Evolutionary conservation across 2,329 filamentous ascomycete species (phyloP).

Genomic region (Phaeomoniella chlamydospora): DNA sequence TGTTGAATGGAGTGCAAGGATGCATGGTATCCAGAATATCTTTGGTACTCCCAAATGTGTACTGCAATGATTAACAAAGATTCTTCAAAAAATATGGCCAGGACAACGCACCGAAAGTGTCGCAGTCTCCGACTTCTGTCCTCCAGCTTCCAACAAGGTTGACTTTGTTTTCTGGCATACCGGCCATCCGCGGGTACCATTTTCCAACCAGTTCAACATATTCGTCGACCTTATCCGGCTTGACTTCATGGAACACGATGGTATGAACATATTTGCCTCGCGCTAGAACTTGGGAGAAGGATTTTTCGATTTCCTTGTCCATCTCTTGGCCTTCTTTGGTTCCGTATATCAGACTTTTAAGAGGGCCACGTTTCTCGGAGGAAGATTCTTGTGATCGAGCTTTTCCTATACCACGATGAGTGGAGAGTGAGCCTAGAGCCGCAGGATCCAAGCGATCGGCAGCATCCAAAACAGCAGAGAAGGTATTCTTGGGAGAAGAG

Average conservation of each 20-base stretch:
- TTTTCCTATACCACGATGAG: constrained; percentile 36
- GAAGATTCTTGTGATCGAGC: constrained; percentile 44
- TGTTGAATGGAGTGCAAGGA: constrained; percentile 73
- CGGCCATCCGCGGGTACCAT: constrained; percentile 87
- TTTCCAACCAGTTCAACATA: constrained; percentile 78
- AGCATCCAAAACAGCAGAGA: constrained; percentile 21
- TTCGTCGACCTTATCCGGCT: constrained; percentile 89
- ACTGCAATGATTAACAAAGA: constrained; percentile 42
- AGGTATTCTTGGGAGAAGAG: constrained; percentile 12
- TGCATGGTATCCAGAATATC: constrained; percentile 88
- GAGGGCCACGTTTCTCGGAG: constrained; percentile 51
- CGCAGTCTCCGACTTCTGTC: constrained; percentile 91
- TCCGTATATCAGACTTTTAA: constrained; percentile 88
- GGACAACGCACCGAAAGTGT: constrained; percentile 67
- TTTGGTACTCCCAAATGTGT: constrained; percentile 99
- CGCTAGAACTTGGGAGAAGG: constrained; percentile 87
- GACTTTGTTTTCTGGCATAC: constrained; percentile 76
- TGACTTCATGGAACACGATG: constrained; percentile 91
- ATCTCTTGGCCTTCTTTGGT: constrained; percentile 90
- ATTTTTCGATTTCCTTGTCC: constrained; percentile 89
- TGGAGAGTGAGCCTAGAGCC: constrained; percentile 47
- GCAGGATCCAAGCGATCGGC: constrained; percentile 24
- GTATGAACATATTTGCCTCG: constrained; percentile 97
- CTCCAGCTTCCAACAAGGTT: constrained; percentile 96
- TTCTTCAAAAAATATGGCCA: constrained; percentile 2